phyloP scores from a whole-genome alignment of 192 early-diverging fungal genomes.

The Rhizophagus prolifer region DNA sequence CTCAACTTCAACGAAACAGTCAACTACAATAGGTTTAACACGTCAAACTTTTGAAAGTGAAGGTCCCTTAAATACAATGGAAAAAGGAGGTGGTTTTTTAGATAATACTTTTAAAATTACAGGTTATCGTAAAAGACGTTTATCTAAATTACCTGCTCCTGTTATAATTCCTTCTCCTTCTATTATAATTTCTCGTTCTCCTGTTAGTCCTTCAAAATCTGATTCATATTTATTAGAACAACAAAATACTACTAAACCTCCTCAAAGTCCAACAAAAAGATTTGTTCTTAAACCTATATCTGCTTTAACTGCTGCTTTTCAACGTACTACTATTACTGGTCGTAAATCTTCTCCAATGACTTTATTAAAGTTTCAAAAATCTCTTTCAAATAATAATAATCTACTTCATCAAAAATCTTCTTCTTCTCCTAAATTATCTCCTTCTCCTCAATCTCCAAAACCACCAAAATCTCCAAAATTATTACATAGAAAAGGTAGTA shows the following conservation, averaged over 20 bases:
- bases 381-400: conserved; percentile 14
- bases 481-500: conserved; percentile 24
- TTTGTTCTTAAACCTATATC: conserved; percentile 22
- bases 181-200: not conserved
- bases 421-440: not conserved
- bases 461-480: conserved; percentile 27
- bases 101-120: conserved; percentile 5
- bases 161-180: conserved; percentile 21
- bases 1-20: not conserved
- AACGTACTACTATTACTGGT: conserved; percentile 3
- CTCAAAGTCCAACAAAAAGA: conserved; percentile 22
- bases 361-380: conserved; percentile 15
- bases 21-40: not conserved
- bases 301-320: conserved; percentile 23
- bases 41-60: not conserved
- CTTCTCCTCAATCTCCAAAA: conserved; percentile 12
- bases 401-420: not conserved
- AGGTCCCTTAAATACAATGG: not conserved
- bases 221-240: conserved; percentile 5
- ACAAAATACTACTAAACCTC: not conserved
- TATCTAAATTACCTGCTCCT: conserved; percentile 16
- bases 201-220: conserved; percentile 6
- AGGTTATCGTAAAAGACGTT: conserved; percentile 20
- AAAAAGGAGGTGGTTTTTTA: conserved; percentile 17
- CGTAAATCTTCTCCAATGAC: not conserved